Conservation (phyloP, 1,284 basidiomycete species). For the Rhodofomes roseus region DNA sequence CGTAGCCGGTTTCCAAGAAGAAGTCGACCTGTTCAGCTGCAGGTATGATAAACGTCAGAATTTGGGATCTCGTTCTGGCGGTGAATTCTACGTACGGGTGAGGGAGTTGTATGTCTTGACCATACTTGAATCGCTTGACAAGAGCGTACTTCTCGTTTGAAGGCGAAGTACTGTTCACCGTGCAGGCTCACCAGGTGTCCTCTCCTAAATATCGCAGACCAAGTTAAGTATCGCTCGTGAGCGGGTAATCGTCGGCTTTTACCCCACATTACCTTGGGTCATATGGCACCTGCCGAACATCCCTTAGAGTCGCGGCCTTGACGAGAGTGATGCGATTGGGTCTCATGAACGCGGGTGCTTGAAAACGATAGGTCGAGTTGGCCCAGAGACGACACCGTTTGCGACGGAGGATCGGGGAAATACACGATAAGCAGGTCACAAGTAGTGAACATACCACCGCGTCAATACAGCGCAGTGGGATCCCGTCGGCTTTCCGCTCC, state of each 20-base stretch:
- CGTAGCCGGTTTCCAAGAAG: constrained; percentile 53
- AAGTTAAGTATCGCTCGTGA: background rate
- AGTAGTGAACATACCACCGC: background rate
- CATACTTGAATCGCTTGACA: constrained; percentile 6
- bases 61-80: background rate
- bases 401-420: background rate
- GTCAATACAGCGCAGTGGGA: background rate
- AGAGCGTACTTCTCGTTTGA: background rate
- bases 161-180: background rate
- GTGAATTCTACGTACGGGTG: constrained; percentile 18
- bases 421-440: background rate
- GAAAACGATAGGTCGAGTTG: background rate
- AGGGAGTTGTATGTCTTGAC: constrained; percentile 21
- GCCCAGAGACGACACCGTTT: background rate
- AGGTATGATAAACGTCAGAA: background rate
- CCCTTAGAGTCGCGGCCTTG: background rate
- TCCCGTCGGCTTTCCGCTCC: background rate
- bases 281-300: background rate
- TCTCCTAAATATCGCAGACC: background rate
- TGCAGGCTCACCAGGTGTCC: background rate
- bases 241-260: constrained; percentile 3
- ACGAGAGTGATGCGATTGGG: background rate
- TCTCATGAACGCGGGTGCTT: background rate
- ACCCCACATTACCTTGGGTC: background rate
- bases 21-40: constrained; percentile 45